phyloP scores from a whole-genome alignment of 352 stramenopile species.

The Globisporangium heterothallicum region DNA sequence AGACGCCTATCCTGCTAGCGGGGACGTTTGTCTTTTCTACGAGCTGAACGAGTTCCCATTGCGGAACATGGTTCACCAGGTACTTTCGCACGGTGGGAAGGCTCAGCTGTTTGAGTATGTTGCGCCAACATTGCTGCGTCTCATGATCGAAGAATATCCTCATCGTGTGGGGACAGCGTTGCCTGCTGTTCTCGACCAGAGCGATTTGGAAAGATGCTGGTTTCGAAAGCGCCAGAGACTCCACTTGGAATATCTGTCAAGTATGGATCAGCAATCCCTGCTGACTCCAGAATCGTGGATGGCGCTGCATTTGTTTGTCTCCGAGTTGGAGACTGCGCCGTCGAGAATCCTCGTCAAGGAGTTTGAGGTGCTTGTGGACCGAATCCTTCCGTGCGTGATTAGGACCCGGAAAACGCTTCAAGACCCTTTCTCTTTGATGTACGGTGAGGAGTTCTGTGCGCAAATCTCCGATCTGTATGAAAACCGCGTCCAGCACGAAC shows the following conservation, averaged over 20 bases:
- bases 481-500: constrained; percentile 20
- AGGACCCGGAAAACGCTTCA: constrained; percentile 9
- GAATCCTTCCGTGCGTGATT: constrained; percentile 29
- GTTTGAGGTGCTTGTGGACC: constrained; percentile 23
- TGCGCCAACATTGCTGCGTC: constrained; percentile 37
- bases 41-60: constrained; percentile 37
- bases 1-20: constrained; percentile 14
- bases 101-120: constrained; percentile 46
- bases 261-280: constrained; percentile 7
- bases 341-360: constrained; percentile 27
- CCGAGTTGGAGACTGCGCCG: constrained; percentile 28
- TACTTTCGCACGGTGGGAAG: constrained; percentile 23
- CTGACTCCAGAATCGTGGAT: constrained; percentile 21
- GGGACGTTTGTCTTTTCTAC: constrained; percentile 52
- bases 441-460: constrained; percentile 17
- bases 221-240: constrained; percentile 1
- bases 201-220: constrained; percentile 14
- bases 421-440: neutral
- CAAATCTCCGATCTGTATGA: constrained; percentile 37
- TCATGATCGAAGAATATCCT: constrained; percentile 52
- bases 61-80: constrained; percentile 39
- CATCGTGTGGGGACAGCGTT: constrained; percentile 14
- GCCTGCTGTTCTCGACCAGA: neutral
- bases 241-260: constrained; percentile 8
- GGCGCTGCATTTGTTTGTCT: constrained; percentile 17